Evolutionary conservation across 495 filamentous ascomycete species (phyloP).

Genomic region (Aspergillus kassunensis): DNA sequence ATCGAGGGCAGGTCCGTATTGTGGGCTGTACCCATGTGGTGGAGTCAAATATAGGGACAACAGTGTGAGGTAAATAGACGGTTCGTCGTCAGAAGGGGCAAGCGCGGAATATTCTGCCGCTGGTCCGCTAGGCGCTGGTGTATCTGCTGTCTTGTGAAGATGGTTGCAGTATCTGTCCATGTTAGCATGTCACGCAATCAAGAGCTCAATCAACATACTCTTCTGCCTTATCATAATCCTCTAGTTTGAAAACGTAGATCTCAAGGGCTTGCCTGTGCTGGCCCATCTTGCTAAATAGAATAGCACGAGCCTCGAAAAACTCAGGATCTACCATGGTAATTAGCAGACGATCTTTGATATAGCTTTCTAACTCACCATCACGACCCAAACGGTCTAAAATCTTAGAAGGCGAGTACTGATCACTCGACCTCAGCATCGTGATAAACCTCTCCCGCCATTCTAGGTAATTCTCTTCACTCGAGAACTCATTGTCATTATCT

Average conservation of each 20-base stretch:
- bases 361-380: conserved; percentile 56
- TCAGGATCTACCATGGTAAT: conserved; percentile 56
- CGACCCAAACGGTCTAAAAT: conserved; percentile 71
- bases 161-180: conserved; percentile 82
- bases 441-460: conserved; percentile 63
- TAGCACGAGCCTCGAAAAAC: conserved; percentile 86
- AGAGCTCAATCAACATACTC: conserved; percentile 51
- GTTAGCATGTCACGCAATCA: conserved; percentile 13
- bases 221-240: conserved; percentile 86
- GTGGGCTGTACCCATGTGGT: conserved; percentile 66
- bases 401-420: conserved; percentile 73
- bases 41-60: conserved; percentile 87
- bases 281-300: conserved; percentile 92
- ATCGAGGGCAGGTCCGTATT: conserved; percentile 75
- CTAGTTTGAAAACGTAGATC: conserved; percentile 93
- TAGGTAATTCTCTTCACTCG: conserved; percentile 47
- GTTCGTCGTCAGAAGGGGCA: conserved; percentile 52
- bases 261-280: conserved; percentile 90
- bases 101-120: conserved; percentile 33
- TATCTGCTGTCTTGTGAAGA: conserved; percentile 60
- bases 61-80: conserved; percentile 85
- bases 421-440: conserved; percentile 68
- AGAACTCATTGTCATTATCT: conserved; percentile 29
- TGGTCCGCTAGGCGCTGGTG: conserved; percentile 28
- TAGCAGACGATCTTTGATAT: background rate